Percentiles rank a stretch among this genome's conserved stretches.
These are phyloP conservation scores for Cyphellophora attinorum DNA, from an alignment of 2,329 filamentous ascomycete genomes.

Conservation along the genomic window DNA sequence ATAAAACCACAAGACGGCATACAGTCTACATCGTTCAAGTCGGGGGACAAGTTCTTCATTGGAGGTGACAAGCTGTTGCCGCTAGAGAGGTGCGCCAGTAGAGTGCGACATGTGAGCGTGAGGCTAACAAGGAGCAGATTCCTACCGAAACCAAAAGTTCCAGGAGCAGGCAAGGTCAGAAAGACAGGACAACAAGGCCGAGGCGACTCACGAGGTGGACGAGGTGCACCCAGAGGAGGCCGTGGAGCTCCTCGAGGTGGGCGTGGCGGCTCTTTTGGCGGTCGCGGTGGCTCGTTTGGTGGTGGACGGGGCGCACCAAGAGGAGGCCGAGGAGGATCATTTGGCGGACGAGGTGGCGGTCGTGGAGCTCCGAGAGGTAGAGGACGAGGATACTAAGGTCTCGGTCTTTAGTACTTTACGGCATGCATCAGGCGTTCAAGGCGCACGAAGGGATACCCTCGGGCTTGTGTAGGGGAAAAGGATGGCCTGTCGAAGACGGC, in stretches of 20 bases:
- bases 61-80: conserved; percentile 88
- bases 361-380: conserved; percentile 12
- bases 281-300: conserved; percentile 30
- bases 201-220: conserved; percentile 35
- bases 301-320: conserved; percentile 25
- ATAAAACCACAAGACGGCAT: conserved; percentile 96
- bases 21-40: conserved; percentile 86
- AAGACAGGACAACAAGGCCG: conserved; percentile 22
- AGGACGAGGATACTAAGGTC: conserved; percentile 3
- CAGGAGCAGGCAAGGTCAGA: conserved; percentile 37
- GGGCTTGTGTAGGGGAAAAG: too few relatives aligned
- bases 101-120: conserved; percentile 4
- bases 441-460: not conserved
- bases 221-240: conserved; percentile 47
- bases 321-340: conserved; percentile 25
- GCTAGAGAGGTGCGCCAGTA: conserved; percentile 58
- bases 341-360: conserved; percentile 30
- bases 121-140: conserved; percentile 46
- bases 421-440: not conserved
- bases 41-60: conserved; percentile 96
- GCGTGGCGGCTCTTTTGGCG: conserved; percentile 32
- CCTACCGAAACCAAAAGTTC: conserved; percentile 81
- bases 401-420: not conserved
- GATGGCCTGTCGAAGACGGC: too few relatives aligned
- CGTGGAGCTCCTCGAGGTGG: conserved; percentile 35